Evolutionary conservation across 352 stramenopile species (phyloP).

Genomic region (Phytophthora multivora): DNA sequence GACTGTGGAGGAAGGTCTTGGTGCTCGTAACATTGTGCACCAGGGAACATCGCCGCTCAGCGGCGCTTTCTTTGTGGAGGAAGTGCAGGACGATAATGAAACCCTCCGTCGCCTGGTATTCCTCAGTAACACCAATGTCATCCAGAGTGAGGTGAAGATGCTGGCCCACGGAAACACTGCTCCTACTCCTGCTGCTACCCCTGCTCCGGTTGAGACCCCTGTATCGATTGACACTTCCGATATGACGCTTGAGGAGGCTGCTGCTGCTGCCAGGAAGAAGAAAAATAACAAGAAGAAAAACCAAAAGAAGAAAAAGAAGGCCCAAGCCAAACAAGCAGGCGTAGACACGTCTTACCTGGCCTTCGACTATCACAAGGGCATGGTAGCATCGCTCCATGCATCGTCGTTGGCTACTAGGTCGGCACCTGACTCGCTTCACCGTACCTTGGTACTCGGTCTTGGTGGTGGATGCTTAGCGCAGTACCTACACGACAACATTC

Average conservation of each 20-base stretch:
- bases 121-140: slow-evolving; percentile 69
- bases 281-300: slow-evolving; percentile 72
- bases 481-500: slow-evolving; percentile 65
- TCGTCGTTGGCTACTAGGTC: slow-evolving; percentile 30
- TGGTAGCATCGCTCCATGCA: slow-evolving; percentile 64
- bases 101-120: slow-evolving; percentile 73
- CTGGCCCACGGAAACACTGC: slow-evolving; percentile 12
- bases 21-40: slow-evolving; percentile 60
- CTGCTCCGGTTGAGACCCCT: slow-evolving; percentile 11
- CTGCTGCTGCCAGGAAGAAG: slow-evolving; percentile 38
- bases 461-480: slow-evolving; percentile 71
- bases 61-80: slow-evolving; percentile 74
- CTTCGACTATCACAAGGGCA: slow-evolving; percentile 84
- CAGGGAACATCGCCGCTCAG: slow-evolving; percentile 54
- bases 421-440: slow-evolving; percentile 25
- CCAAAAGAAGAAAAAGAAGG: slow-evolving; percentile 60
- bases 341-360: slow-evolving; percentile 69
- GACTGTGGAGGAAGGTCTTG: slow-evolving; percentile 70
- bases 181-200: slow-evolving; percentile 3
- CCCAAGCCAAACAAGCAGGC: slow-evolving; percentile 18
- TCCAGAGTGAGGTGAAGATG: slow-evolving; percentile 78
- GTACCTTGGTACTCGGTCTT: slow-evolving; percentile 67
- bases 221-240: slow-evolving; percentile 9
- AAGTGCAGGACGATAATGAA: slow-evolving; percentile 58
- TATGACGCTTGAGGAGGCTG: slow-evolving; percentile 33